These are phyloP conservation scores for Simmondsia chinensis DNA, from an alignment of 148 eudicot species.

Conservation along the genomic window DNA sequence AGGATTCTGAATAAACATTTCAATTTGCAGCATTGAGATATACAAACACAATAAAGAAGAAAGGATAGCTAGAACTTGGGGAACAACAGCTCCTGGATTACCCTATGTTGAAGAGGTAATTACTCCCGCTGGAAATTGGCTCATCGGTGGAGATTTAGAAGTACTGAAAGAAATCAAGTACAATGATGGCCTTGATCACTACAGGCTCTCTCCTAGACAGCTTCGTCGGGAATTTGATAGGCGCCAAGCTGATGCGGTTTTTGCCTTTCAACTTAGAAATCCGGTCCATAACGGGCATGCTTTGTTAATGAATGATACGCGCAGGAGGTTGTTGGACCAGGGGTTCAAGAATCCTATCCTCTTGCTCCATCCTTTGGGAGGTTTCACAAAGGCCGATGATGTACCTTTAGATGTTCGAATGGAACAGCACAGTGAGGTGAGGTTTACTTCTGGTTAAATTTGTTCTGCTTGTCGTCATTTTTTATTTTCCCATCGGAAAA, in stretches of 20 bases:
- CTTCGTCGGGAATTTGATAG: constrained; percentile 61
- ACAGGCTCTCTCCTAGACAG: constrained; percentile 63
- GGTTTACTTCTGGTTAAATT: too few relatives aligned
- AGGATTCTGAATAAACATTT: background rate
- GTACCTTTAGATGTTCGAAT: constrained; percentile 79
- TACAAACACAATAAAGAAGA: constrained; percentile 87
- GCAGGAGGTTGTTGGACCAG: constrained; percentile 55
- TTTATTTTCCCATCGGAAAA: too few relatives aligned
- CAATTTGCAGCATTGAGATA: constrained; percentile 45
- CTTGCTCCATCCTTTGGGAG: constrained; percentile 82
- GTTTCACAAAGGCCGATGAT: constrained; percentile 79
- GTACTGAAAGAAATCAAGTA: constrained; percentile 62
- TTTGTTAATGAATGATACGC: constrained; percentile 74
- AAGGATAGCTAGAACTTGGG: constrained; percentile 85
- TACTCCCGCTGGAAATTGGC: constrained; percentile 69
- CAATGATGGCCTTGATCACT: constrained; percentile 81
- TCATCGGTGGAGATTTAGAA: constrained; percentile 72
- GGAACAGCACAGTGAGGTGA: constrained; percentile 85
- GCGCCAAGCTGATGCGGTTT: constrained; percentile 83
- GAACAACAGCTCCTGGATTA: constrained; percentile 69
- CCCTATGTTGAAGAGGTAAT: constrained; percentile 78
- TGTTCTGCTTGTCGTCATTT: too few relatives aligned
- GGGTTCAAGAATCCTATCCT: constrained; percentile 76
- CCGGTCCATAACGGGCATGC: constrained; percentile 93
- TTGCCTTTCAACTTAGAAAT: constrained; percentile 77